phyloP scores from a whole-genome alignment of 257 asterid species.

The Fraxinus excelsior region DNA sequence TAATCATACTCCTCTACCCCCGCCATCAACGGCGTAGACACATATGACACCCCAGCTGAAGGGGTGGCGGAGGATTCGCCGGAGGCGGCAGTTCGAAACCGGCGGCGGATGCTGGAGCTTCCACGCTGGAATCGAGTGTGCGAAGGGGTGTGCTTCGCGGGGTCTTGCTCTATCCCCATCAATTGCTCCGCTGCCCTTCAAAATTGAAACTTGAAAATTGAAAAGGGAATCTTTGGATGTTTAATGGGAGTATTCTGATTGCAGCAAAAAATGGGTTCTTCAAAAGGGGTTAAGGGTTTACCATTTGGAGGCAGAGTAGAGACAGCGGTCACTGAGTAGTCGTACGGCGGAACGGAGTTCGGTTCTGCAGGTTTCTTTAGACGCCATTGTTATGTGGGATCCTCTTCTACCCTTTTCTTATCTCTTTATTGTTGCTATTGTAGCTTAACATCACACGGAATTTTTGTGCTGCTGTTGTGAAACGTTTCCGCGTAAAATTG shows the following conservation, averaged over 20 bases:
- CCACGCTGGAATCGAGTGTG: conserved; percentile 98
- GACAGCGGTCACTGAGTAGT: conserved; percentile 93
- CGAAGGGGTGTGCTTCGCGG: conserved; percentile 80
- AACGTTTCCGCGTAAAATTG: neutral
- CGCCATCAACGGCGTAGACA: conserved; percentile 53
- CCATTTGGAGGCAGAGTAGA: conserved; percentile 93
- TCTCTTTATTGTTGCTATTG: neutral
- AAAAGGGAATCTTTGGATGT: too few relatives aligned
- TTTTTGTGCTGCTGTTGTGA: too few relatives aligned
- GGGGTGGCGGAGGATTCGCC: conserved; percentile 68
- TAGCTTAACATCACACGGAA: neutral
- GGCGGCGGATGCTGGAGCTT: conserved; percentile 91
- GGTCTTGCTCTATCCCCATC: conserved; percentile 96
- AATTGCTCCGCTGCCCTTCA: conserved; percentile 97
- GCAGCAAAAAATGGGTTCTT: conserved; percentile 19
- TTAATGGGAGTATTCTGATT: conserved; percentile 11
- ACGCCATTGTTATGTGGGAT: conserved; percentile 45
- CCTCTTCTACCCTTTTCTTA: neutral
- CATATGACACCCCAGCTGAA: conserved; percentile 68
- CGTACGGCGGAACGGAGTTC: conserved; percentile 97
- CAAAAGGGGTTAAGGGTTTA: conserved; percentile 22
- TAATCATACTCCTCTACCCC: conserved; percentile 63
- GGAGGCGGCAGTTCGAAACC: conserved; percentile 63
- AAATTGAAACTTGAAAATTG: conserved; percentile 7
- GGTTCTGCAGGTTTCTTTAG: conserved; percentile 83